phyloP scores from a whole-genome alignment of 805 yeast species.

The Lachancea quebecensis region DNA sequence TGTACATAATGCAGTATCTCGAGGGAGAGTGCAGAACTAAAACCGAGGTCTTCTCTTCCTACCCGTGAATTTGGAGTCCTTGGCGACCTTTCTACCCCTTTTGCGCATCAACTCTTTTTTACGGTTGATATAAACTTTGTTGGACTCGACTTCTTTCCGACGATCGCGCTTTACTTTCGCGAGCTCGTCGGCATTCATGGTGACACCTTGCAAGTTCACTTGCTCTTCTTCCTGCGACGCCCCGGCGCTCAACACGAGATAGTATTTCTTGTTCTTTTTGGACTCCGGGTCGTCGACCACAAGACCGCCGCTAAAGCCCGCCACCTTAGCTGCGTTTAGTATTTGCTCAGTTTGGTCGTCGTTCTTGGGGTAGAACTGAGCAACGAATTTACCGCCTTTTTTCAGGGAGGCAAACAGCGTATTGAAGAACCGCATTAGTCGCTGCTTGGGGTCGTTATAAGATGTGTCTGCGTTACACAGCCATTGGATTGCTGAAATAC shows the following conservation, averaged over 20 bases:
- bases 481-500: conserved; percentile 96
- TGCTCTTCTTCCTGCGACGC: conserved; percentile 73
- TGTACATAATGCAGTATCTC: conserved; percentile 3
- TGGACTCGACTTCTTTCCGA: conserved; percentile 53
- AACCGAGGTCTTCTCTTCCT: conserved; percentile 68
- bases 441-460: conserved; percentile 71
- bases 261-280: conserved; percentile 84
- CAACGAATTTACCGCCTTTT: conserved; percentile 95
- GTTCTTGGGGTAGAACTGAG: conserved; percentile 92
- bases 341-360: conserved; percentile 78
- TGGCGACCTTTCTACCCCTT: conserved; percentile 84
- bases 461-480: conserved; percentile 90
- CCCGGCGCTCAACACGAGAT: conserved; percentile 64
- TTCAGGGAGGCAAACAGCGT: conserved; percentile 78
- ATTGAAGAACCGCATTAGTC: conserved; percentile 78
- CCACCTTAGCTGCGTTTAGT: conserved; percentile 76
- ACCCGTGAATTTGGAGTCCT: conserved; percentile 87
- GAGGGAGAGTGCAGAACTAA: conserved; percentile 19
- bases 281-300: conserved; percentile 91
- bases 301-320: conserved; percentile 95
- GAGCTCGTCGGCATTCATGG: conserved; percentile 62
- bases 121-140: conserved; percentile 74
- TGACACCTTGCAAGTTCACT: conserved; percentile 72
- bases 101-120: conserved; percentile 91
- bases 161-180: conserved; percentile 31